Base-by-base conservation (phyloP, 2,329 filamentous ascomycete species). In the Arthrobotrys sphaeroides region DNA sequence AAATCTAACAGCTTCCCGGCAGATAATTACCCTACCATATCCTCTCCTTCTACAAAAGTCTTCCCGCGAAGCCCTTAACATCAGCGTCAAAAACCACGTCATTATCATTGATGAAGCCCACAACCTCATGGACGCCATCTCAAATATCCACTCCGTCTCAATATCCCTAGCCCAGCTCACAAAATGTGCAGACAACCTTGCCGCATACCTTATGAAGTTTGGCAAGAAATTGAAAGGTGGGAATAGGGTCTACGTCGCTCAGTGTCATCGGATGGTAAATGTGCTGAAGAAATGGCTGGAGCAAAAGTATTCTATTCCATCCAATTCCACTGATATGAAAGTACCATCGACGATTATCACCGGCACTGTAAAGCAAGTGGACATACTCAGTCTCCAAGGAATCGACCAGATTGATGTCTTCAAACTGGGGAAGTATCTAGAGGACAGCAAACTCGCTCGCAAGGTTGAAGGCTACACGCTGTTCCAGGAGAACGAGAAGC, bases 101-200 rank as follows among this genome's bases (percentile, higher is more conserved):
- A 89, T 99, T n/a, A 91, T 99, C 24, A 92, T 99, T 53, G 95
- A 99, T 79, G 95, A 99, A 84, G 95, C 95, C 0, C 95, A 99
- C 81, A 99, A 99, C 80, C 88, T 99, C 61, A 97, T 97, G 90
- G 94, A 97, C 81, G 93, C 94, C 0, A 92, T 99, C 49, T 88
- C 92, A 13, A 90, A 90, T 49, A 95, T 97, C 33, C 90, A 97
- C 81, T 94, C 94, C 0, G 88, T 92, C 0, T 88, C 91, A 36
- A 86, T 98, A 18, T 88, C 88, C 1, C 84, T 96, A 2, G 84
- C 84, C 24, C 93, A 97, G 77, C 84, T 98, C 16, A 88, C 88
- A 57, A 86, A 87, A 72, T 92, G 91, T 1, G 87, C 92, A 62
- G 86, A 86, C 55, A 93, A 96, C 83, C 85, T 99, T 0, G 90